A percentile compares a stretch with the other conserved stretches of the same genome.
Conservation (phyloP, 2,329 filamentous ascomycete genomes). For the Fusarium oxysporum region DNA sequence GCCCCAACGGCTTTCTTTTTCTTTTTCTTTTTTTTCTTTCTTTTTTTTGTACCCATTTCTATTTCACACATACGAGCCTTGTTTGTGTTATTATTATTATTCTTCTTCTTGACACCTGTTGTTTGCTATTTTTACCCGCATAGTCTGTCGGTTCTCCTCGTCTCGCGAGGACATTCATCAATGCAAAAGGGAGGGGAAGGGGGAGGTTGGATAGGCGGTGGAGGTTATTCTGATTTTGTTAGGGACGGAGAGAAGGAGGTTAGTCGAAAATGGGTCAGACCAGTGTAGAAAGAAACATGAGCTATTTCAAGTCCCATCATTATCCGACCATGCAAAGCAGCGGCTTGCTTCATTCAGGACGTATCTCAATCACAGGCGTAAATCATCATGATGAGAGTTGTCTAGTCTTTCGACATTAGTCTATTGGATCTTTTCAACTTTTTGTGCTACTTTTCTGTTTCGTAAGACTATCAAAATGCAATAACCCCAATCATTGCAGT, state of each 20-base stretch:
- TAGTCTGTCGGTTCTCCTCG: slow-evolving; percentile 9
- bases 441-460: slow-evolving; percentile 16
- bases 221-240: slow-evolving; percentile 7
- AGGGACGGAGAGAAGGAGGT: slow-evolving; percentile 3
- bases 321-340: background rate
- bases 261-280: slow-evolving; percentile 18
- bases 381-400: background rate
- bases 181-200: background rate
- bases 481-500: background rate
- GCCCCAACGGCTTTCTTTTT: slow-evolving; percentile 27
- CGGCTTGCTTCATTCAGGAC: background rate
- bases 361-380: too few relatives aligned
- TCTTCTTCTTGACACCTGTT: background rate
- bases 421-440: background rate
- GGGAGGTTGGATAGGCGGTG: slow-evolving; percentile 29
- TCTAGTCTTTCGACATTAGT: background rate
- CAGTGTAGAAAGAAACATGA: slow-evolving; percentile 31
- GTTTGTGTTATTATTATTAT: background rate
- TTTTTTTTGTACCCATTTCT: slow-evolving; percentile 22
- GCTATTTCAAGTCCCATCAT: slow-evolving; percentile 5
- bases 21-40: slow-evolving; percentile 10
- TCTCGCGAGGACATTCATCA: background rate
- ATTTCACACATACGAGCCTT: slow-evolving; percentile 20
- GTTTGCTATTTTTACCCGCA: slow-evolving; percentile 11
- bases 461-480: background rate